These are phyloP conservation scores for Mycena maculata DNA, from an alignment of 768 basidiomycete species.

Conservation along the genomic window DNA sequence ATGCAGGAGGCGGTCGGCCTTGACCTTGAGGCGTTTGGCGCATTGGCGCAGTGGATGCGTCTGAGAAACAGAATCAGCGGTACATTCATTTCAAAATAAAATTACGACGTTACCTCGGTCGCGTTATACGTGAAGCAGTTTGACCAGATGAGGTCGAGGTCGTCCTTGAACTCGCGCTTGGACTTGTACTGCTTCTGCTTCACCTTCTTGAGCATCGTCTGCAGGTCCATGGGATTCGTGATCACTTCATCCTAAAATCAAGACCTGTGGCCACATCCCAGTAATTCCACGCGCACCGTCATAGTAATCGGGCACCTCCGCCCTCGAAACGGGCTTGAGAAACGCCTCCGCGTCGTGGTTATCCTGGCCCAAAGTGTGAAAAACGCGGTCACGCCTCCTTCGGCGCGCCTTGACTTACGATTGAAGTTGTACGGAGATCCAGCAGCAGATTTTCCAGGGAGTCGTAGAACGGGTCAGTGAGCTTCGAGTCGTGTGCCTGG, in stretches of 20 bases:
- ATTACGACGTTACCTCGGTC: slow-evolving; percentile 69
- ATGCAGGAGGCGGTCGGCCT: slow-evolving; percentile 87
- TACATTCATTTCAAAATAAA: background rate
- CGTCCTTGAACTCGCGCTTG: slow-evolving; percentile 93
- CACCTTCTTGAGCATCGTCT: slow-evolving; percentile 92
- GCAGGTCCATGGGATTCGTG: slow-evolving; percentile 94
- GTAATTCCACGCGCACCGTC: slow-evolving; percentile 67
- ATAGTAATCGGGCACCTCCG: slow-evolving; percentile 94
- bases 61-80: slow-evolving; percentile 50
- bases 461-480: slow-evolving; percentile 92
- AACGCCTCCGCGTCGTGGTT: slow-evolving; percentile 95
- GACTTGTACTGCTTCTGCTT: slow-evolving; percentile 93
- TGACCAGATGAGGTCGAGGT: slow-evolving; percentile 96
- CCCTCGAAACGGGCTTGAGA: slow-evolving; percentile 89
- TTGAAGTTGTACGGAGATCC: slow-evolving; percentile 84
- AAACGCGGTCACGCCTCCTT: slow-evolving; percentile 36
- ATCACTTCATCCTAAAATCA: slow-evolving; percentile 70
- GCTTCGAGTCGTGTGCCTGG: slow-evolving; percentile 70
- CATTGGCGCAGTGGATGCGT: slow-evolving; percentile 89
- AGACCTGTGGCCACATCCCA: slow-evolving; percentile 20
- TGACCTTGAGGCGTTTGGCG: slow-evolving; percentile 82
- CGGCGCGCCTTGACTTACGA: slow-evolving; percentile 58
- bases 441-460: slow-evolving; percentile 88
- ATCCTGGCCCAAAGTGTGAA: slow-evolving; percentile 58
- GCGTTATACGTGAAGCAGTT: slow-evolving; percentile 96